Percentiles rank a stretch among this genome's conserved stretches.
Conservation (phyloP, 495 filamentous ascomycete species). For the Hapsidospora chrysogenum region DNA sequence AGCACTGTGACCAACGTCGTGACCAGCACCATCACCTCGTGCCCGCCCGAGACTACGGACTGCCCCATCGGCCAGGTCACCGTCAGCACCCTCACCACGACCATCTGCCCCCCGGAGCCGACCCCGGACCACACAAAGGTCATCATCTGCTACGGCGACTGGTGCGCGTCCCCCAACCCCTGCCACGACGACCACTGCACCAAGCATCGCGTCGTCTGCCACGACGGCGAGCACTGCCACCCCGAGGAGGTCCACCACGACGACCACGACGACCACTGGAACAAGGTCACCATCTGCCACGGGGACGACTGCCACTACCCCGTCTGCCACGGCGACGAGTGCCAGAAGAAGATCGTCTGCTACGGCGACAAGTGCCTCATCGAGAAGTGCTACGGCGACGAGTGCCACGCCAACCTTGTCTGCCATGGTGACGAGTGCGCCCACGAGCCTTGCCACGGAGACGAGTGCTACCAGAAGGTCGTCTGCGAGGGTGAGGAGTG, state of each 20-base stretch:
- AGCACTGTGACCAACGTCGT: neutral
- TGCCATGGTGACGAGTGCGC: neutral
- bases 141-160: constrained; percentile 1
- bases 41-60: neutral
- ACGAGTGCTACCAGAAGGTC: neutral
- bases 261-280: neutral
- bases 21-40: constrained; percentile 1
- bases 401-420: neutral
- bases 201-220: constrained; percentile 1
- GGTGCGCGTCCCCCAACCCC: neutral
- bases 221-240: constrained; percentile 1
- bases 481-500: constrained; percentile 1
- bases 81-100: neutral
- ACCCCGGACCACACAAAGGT: neutral
- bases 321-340: neutral
- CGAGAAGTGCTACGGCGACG: neutral
- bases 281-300: neutral
- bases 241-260: neutral
- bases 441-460: constrained; percentile 1
- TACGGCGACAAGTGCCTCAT: neutral
- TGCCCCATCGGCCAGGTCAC: neutral
- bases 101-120: neutral
- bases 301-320: neutral
- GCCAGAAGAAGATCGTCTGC: constrained; percentile 2
- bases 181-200: neutral